Conservation (phyloP, 352 stramenopile genomes). For the Globisporangium heterothallicum region DNA sequence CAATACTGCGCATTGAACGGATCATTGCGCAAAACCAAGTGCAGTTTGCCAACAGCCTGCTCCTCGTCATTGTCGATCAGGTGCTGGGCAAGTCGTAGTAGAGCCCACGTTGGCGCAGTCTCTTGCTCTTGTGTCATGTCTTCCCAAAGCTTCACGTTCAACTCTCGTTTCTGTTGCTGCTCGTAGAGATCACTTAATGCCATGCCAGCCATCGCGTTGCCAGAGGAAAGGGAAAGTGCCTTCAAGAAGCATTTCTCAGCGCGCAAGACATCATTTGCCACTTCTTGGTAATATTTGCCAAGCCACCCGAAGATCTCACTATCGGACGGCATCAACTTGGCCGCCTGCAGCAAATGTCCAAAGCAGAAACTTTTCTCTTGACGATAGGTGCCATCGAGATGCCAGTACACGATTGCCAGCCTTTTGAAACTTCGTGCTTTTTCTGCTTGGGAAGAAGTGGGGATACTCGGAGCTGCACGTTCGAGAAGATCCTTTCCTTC, state of each 20-base stretch:
- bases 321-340: constrained; percentile 65
- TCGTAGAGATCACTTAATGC: constrained; percentile 70
- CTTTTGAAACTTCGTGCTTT: constrained; percentile 55
- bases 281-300: constrained; percentile 69
- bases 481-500: constrained; percentile 35
- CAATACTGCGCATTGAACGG: constrained; percentile 59
- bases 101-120: constrained; percentile 63
- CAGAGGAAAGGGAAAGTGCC: constrained; percentile 50
- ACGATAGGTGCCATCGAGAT: constrained; percentile 39
- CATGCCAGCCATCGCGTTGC: constrained; percentile 50
- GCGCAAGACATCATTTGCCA: constrained; percentile 52
- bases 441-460: constrained; percentile 1
- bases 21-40: constrained; percentile 69
- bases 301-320: constrained; percentile 67
- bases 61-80: constrained; percentile 66
- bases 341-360: constrained; percentile 52
- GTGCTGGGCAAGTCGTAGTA: constrained; percentile 66
- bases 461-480: constrained; percentile 25
- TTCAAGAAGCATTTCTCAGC: constrained; percentile 87
- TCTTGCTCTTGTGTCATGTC: constrained; percentile 50
- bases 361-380: constrained; percentile 63
- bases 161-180: constrained; percentile 45
- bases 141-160: constrained; percentile 71
- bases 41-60: constrained; percentile 55
- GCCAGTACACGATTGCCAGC: constrained; percentile 75